A percentile compares a stretch with the other conserved stretches of the same genome.
Conservation (phyloP, 192 early-diverging fungal genomes). For the Chytriomyces sp. region DNA sequence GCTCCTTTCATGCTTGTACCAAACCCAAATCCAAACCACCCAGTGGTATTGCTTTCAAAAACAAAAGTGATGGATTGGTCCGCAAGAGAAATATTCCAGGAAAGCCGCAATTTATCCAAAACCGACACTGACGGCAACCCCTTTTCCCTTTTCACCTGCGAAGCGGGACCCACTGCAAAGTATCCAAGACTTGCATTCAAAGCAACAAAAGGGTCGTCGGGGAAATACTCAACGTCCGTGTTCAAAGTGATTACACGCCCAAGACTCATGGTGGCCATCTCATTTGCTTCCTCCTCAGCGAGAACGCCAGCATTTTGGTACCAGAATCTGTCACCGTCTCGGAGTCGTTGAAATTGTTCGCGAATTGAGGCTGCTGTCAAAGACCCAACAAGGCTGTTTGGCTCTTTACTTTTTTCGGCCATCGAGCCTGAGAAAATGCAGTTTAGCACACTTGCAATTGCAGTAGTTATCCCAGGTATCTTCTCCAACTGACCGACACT, state of each 20-base stretch:
- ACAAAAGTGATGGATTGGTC: conserved; percentile 23
- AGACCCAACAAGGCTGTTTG: conserved; percentile 38
- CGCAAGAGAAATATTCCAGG: conserved; percentile 28
- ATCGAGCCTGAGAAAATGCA: conserved; percentile 31
- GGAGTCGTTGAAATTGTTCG: conserved; percentile 50
- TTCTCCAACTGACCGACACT: conserved; percentile 39
- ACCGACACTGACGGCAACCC: conserved; percentile 11
- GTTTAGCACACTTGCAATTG: not conserved
- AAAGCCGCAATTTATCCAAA: conserved; percentile 33
- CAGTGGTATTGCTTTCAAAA: conserved; percentile 45
- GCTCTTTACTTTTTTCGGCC: conserved; percentile 36
- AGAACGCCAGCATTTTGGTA: conserved; percentile 58
- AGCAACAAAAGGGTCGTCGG: conserved; percentile 44
- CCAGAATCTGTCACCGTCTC: conserved; percentile 59
- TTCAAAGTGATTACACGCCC: conserved; percentile 45
- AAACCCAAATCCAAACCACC: conserved; percentile 54
- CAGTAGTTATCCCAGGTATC: not conserved
- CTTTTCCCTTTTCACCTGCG: not conserved
- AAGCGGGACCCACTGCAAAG: conserved; percentile 10
- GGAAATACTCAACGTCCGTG: conserved; percentile 47
- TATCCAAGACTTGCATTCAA: not conserved
- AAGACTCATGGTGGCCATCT: conserved; percentile 33
- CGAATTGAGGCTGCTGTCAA: conserved; percentile 35
- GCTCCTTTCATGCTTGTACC: conserved; percentile 40
- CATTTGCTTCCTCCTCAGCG: conserved; percentile 40